phyloP scores from a whole-genome alignment of 2,329 filamentous ascomycete species.

The Calonectria multiphialidica region DNA sequence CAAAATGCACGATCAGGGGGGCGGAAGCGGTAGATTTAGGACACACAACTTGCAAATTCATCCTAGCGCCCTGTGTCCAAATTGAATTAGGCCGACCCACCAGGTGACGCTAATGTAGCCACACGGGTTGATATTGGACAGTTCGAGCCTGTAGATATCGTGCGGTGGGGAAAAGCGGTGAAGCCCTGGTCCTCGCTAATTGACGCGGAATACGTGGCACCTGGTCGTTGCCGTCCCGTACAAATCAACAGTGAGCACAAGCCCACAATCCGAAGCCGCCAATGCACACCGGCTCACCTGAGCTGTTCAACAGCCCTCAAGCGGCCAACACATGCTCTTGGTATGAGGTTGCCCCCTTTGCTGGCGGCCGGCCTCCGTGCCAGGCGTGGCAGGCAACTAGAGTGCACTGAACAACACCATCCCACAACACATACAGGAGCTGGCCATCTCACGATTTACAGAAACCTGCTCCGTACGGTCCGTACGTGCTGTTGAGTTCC shows the following conservation, averaged over 20 bases:
- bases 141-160: background rate
- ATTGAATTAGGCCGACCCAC: background rate
- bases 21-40: background rate
- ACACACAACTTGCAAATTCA: background rate
- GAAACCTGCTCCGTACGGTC: background rate
- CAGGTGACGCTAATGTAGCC: background rate
- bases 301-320: background rate
- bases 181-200: background rate
- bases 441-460: background rate
- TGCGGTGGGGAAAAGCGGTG: slow-evolving; percentile 1
- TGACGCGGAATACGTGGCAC: slow-evolving; percentile 1
- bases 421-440: background rate
- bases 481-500: background rate
- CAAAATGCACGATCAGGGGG: background rate
- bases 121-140: background rate
- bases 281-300: background rate
- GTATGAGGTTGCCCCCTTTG: background rate
- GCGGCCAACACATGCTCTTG: background rate
- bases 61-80: background rate
- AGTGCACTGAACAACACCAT: background rate
- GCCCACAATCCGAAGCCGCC: background rate
- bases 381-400: too few species aligned
- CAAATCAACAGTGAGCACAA: background rate
- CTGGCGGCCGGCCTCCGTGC: too few species aligned
- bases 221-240: background rate